Evolutionary conservation across 2,329 filamentous ascomycete species (phyloP).

Genomic region (Fusarium keratoplasticum): DNA sequence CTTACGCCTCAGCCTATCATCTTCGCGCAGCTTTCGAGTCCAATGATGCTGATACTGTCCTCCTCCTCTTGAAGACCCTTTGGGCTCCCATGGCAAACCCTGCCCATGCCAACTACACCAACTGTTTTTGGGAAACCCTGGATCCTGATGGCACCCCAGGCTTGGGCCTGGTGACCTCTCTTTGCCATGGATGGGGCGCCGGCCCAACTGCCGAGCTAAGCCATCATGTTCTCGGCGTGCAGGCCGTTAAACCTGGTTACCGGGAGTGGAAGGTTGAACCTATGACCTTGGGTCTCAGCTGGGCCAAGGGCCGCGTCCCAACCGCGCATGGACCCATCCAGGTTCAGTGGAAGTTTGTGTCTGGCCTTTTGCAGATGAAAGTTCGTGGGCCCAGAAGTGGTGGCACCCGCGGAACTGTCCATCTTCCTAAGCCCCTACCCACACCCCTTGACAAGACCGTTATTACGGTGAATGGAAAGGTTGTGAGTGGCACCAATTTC

Average conservation of each 20-base stretch:
- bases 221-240: neutral
- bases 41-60: neutral
- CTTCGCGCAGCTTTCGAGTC: neutral
- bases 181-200: neutral
- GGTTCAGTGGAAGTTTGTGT: neutral
- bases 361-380: neutral
- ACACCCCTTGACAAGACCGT: neutral
- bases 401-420: neutral
- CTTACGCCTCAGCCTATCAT: neutral
- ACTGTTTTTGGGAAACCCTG: neutral
- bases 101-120: neutral
- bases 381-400: neutral
- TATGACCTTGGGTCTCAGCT: neutral
- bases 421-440: neutral
- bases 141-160: neutral
- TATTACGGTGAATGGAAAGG: neutral
- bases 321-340: neutral
- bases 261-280: neutral
- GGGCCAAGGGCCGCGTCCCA: neutral
- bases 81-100: neutral
- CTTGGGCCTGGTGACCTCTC: neutral
- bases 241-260: neutral
- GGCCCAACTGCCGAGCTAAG: neutral
- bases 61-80: neutral
- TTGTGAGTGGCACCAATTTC: neutral